Conservation (phyloP, 1,139 yeast species). For the Candida glucosophila region DNA sequence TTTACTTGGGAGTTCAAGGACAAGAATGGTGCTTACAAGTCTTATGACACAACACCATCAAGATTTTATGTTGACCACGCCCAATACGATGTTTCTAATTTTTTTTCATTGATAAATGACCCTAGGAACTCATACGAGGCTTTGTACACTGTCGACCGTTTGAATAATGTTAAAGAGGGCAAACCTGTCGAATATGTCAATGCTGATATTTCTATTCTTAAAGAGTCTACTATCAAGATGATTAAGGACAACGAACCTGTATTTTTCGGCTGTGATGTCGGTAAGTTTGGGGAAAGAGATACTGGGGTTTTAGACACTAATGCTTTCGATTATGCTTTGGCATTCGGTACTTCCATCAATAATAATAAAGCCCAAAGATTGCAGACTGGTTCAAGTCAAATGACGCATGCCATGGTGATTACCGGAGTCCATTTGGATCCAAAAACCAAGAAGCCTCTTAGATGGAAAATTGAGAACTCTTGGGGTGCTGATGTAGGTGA, state of each 20-base stretch:
- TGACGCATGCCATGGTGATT: slow-evolving; percentile 87
- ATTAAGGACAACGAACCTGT: slow-evolving; percentile 67
- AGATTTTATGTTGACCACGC: slow-evolving; percentile 52
- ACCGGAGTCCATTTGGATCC: slow-evolving; percentile 59
- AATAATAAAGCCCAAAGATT: slow-evolving; percentile 46
- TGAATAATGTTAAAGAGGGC: slow-evolving; percentile 65
- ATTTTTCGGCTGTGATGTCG: slow-evolving; percentile 81
- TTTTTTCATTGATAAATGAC: slow-evolving; percentile 67
- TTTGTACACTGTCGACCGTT: slow-evolving; percentile 59
- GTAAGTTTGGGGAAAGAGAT: slow-evolving; percentile 52
- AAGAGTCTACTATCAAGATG: slow-evolving; percentile 55
- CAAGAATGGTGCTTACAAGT: slow-evolving; percentile 56
- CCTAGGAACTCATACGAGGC: slow-evolving; percentile 64
- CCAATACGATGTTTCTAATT: slow-evolving; percentile 40
- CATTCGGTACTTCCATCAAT: slow-evolving; percentile 45
- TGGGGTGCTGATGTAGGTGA: slow-evolving; percentile 76
- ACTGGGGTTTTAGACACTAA: slow-evolving; percentile 65
- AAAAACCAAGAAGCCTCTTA: slow-evolving; percentile 39
- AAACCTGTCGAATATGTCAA: slow-evolving; percentile 64
- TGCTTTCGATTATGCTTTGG: slow-evolving; percentile 61
- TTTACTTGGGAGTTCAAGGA: slow-evolving; percentile 70
- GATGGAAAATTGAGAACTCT: slow-evolving; percentile 81
- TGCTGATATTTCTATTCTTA: slow-evolving; percentile 48
- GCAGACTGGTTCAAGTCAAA: slow-evolving; percentile 47
- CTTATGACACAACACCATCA: slow-evolving; percentile 49